Percentiles rank a stretch among this genome's conserved stretches.
phyloP scores from a whole-genome alignment of 352 stramenopile genomes.

The Lagenidium sp. region DNA sequence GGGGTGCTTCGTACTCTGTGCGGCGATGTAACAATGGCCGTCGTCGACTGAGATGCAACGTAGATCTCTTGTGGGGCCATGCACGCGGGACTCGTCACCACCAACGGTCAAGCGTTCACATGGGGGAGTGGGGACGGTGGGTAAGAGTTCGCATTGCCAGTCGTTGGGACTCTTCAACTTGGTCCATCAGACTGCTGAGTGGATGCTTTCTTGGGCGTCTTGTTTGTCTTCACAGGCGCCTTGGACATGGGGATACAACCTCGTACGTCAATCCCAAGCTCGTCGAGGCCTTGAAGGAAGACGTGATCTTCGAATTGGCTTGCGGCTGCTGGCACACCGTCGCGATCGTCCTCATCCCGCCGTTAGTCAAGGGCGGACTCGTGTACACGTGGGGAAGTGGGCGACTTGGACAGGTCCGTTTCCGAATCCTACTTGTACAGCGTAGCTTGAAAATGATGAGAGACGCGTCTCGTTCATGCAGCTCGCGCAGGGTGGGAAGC shows the following conservation, averaged over 20 bases:
- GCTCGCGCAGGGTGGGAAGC: conserved; percentile 58
- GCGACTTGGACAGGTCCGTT: conserved; percentile 48
- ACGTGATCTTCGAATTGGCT: conserved; percentile 72
- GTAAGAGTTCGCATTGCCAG: no score
- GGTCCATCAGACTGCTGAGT: not conserved
- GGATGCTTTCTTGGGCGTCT: not conserved
- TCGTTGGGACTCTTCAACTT: no score
- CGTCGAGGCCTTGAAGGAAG: conserved; percentile 53
- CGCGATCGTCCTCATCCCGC: conserved; percentile 82
- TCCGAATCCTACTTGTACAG: not conserved
- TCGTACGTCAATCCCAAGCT: conserved; percentile 70
- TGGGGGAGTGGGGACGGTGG: conserved; percentile 81
- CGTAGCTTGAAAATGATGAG: no score
- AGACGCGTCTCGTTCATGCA: no score
- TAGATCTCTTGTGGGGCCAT: conserved; percentile 74
- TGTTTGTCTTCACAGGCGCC: conserved; percentile 22
- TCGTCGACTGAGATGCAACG: no score
- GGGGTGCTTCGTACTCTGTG: no score
- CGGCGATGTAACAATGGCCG: not conserved
- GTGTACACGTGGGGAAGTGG: conserved; percentile 92
- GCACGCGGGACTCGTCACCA: conserved; percentile 71
- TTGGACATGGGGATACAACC: conserved; percentile 63
- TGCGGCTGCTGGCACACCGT: conserved; percentile 86
- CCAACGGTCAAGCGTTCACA: conserved; percentile 59
- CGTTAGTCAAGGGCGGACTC: conserved; percentile 73